phyloP scores from a whole-genome alignment of 2,329 filamentous ascomycete species.

The Berkeleyomyces basicola region DNA sequence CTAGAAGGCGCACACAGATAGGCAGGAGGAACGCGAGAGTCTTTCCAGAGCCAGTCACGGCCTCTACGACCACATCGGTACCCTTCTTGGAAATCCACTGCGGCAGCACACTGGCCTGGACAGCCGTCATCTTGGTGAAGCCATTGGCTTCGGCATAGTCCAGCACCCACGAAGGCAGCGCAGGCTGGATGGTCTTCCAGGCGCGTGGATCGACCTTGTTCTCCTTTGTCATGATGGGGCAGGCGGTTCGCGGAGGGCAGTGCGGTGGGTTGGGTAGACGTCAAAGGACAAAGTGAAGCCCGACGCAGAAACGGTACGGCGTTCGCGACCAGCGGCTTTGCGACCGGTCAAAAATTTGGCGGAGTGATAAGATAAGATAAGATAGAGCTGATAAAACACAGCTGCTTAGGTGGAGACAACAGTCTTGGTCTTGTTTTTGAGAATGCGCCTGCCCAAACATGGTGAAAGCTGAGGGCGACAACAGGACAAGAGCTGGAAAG shows the following conservation, averaged over 20 bases:
- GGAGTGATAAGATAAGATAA: constrained; percentile 12
- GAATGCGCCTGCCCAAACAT: not conserved
- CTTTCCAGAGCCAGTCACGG: constrained; percentile 83
- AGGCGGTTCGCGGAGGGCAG: not conserved
- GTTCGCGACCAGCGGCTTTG: not conserved
- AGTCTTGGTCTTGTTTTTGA: not conserved
- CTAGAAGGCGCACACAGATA: constrained; percentile 64
- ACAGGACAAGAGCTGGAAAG: not conserved
- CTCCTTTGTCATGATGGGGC: constrained; percentile 14
- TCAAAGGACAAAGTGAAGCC: not conserved
- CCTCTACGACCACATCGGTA: constrained; percentile 72
- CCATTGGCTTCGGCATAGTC: constrained; percentile 74
- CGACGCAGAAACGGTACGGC: not conserved
- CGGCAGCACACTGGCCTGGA: constrained; percentile 83
- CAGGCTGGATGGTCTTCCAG: constrained; percentile 25
- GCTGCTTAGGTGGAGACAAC: not conserved
- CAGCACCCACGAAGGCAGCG: constrained; percentile 53
- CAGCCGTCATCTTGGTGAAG: constrained; percentile 76
- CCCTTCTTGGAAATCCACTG: constrained; percentile 70
- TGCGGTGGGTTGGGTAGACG: not conserved
- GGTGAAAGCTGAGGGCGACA: not conserved
- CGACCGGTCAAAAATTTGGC: constrained; percentile 11
- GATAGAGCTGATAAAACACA: not conserved
- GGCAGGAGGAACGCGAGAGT: constrained; percentile 76
- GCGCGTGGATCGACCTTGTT: constrained; percentile 30